Evolutionary conservation across 805 yeast species (phyloP).

Genomic region (Pichia occidentalis): DNA sequence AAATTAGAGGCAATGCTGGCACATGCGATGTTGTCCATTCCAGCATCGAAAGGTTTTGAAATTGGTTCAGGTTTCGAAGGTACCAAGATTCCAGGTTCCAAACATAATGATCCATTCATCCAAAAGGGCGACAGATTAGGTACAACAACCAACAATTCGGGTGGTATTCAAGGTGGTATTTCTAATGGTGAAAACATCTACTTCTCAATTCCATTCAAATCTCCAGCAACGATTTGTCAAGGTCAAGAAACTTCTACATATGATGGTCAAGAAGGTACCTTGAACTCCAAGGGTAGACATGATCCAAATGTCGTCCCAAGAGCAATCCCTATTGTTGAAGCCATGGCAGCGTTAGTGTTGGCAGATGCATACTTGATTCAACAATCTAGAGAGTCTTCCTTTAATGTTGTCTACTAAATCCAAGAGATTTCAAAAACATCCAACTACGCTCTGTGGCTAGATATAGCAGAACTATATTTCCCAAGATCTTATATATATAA

Average conservation of each 20-base stretch:
- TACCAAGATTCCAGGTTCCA: constrained; percentile 81
- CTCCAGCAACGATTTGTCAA: constrained; percentile 95
- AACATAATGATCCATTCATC: constrained; percentile 86
- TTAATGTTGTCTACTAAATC: constrained; percentile 25
- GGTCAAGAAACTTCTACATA: constrained; percentile 85
- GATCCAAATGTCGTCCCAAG: constrained; percentile 98
- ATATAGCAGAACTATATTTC: no score
- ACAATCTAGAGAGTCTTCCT: constrained; percentile 67
- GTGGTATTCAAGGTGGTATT: constrained; percentile 98
- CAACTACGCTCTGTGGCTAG: no score
- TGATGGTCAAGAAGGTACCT: constrained; percentile 79
- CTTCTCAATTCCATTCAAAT: constrained; percentile 93
- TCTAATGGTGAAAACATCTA: constrained; percentile 93
- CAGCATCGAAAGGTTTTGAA: constrained; percentile 98
- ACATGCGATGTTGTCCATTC: constrained; percentile 96
- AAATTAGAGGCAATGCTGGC: constrained; percentile 93
- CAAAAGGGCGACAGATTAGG: constrained; percentile 59
- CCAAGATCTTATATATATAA: no score
- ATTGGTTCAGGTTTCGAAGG: constrained; percentile 96
- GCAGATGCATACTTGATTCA: constrained; percentile 84
- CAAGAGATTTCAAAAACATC: background rate
- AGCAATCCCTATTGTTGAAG: constrained; percentile 97
- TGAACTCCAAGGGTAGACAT: constrained; percentile 96
- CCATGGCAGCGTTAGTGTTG: constrained; percentile 93
- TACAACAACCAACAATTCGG: constrained; percentile 86